Base-by-base conservation (phyloP, 208 protist species). In the Acanthamoeba lenticulata region DNA sequence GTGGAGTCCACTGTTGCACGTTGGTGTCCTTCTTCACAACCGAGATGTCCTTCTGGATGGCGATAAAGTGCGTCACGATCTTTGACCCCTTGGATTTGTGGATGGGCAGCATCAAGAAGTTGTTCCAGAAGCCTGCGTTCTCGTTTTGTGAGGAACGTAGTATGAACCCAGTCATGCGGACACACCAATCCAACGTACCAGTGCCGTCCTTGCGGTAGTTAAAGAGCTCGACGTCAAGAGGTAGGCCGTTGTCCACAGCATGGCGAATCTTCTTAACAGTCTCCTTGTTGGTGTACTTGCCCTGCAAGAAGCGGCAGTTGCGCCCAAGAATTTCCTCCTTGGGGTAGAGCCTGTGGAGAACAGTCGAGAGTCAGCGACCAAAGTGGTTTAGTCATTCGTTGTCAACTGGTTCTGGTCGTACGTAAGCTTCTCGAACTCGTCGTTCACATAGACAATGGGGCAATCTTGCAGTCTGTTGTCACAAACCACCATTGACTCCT, bases 21-120 rank as follows among this genome's bases (percentile, higher is more conserved):
- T 93, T 83, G 15, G 65, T 93, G 55, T 81, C 69, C 40, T 94
- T 40, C 69, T 94, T 94, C 7, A 94, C 32, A 2, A 94, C 19
- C 0, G 93, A 55, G 65, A 94, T 44, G 32, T 94, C 93, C 60
- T 94, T 94, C 81, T 94, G 93, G 34, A 94, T 90, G 65, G 93
- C 93, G 36, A 94, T 91, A 36, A 94, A 94, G 81, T 94, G 74
- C 19, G 72, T 94, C 36, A 89, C 81, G 24, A 77, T 29, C 29
- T 38, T 86, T 21, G 36, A 49, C 24, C 34, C 34, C 60, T 85
- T 93, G 32, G n/a, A 40, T 32, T 79, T 93, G 49, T 94, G 90
- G 11, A 94, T 81, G 24, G 93, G 93, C 40, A 94, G 45, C 49
- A 94, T 47, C 24, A 89, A 32, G 49, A 94, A 94, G 29, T 94